Percentiles rank a stretch among this genome's conserved stretches.
phyloP scores from a whole-genome alignment of 305 asterid species.

The Solanum hybrid region DNA sequence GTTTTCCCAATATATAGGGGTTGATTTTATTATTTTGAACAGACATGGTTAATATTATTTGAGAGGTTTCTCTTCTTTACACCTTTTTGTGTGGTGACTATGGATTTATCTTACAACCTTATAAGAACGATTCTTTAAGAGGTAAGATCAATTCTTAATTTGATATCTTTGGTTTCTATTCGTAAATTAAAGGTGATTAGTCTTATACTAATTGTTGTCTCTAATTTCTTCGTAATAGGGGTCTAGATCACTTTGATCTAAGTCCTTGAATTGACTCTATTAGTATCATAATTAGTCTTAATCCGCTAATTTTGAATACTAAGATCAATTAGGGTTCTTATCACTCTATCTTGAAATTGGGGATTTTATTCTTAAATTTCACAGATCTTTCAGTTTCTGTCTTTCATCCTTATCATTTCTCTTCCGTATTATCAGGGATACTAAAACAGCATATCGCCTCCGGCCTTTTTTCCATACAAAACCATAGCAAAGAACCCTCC shows the following conservation, averaged over 20 bases:
- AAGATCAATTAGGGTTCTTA: not conserved
- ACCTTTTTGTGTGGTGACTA: not conserved
- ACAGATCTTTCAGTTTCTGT: too few relatives aligned
- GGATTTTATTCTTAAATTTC: not conserved
- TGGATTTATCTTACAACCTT: not conserved
- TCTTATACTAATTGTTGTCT: too few relatives aligned
- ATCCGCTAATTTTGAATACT: not conserved
- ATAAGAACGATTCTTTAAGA: not conserved
- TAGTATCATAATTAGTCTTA: not conserved
- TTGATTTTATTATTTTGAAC: not conserved
- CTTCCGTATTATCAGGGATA: not conserved
- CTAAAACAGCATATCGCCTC: not conserved
- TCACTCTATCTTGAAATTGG: not conserved
- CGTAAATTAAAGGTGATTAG: too few relatives aligned
- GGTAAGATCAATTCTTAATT: not conserved
- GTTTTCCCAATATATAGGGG: not conserved
- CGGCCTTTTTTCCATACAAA: not conserved
- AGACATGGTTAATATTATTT: not conserved
- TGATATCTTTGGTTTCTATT: too few relatives aligned
- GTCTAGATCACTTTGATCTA: not conserved
- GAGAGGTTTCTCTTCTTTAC: not conserved
- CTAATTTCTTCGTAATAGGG: too few relatives aligned
- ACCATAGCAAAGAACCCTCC: not conserved
- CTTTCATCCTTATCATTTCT: too few relatives aligned
- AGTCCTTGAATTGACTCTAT: not conserved